Evolutionary conservation across 73 alveolate species (phyloP).

Genomic region (Effrenium voratum): DNA sequence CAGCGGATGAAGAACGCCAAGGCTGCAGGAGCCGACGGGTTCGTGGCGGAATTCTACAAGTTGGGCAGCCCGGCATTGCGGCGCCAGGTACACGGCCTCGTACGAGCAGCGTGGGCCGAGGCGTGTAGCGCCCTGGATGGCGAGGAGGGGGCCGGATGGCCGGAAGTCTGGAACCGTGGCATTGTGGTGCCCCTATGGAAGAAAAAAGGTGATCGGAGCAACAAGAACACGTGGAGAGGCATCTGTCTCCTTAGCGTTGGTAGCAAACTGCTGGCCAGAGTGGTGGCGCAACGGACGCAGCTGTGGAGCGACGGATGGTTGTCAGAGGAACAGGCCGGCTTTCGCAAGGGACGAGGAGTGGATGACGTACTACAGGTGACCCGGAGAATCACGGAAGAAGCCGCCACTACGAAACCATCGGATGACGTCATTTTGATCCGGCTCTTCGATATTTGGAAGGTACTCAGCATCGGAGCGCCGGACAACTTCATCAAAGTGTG

Average conservation of each 20-base stretch:
- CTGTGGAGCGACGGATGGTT: background rate
- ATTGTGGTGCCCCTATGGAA: constrained; percentile 17
- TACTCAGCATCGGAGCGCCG: constrained; percentile 1
- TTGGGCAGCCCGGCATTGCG: background rate
- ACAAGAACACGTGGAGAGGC: background rate
- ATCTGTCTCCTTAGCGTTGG: constrained; percentile 37
- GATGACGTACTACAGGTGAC: constrained; percentile 59
- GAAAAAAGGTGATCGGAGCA: background rate
- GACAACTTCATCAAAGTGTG: background rate
- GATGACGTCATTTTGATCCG: background rate
- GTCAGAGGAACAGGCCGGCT: constrained; percentile 1
- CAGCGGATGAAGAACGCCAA: constrained; percentile 9
- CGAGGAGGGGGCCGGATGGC: constrained; percentile 23
- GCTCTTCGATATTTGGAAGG: constrained; percentile 17
- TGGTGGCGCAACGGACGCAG: constrained; percentile 18
- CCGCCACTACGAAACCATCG: background rate
- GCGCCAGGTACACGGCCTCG: background rate
- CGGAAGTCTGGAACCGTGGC: background rate
- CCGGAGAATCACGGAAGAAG: constrained; percentile 32
- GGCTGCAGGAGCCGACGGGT: constrained; percentile 52
- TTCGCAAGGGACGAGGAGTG: background rate
- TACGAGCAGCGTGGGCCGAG: background rate
- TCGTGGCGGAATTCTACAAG: constrained; percentile 23
- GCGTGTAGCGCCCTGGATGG: background rate
- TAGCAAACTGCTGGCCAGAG: background rate